phyloP scores from a whole-genome alignment of 148 eudicot genomes.

The Beta vulgaris region DNA sequence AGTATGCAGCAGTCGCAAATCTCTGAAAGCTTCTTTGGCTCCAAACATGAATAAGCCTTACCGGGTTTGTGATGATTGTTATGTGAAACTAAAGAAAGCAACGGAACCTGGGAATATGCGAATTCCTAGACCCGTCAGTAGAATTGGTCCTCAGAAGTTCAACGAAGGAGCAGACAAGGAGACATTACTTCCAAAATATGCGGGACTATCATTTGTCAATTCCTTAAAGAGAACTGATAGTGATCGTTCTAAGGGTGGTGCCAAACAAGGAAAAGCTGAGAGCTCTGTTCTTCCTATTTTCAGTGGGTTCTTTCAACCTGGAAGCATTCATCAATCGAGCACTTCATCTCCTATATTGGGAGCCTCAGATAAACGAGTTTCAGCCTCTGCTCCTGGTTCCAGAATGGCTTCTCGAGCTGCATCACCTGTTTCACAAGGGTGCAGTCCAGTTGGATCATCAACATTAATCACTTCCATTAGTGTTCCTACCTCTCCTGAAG shows the following conservation, averaged over 20 bases:
- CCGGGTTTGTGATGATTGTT: slow-evolving; percentile 93
- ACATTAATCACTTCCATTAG: slow-evolving; percentile 28
- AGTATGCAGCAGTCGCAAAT: slow-evolving; percentile 70
- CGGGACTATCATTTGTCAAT: slow-evolving; percentile 46
- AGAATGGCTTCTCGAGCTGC: slow-evolving; percentile 59
- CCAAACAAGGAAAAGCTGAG: slow-evolving; percentile 38
- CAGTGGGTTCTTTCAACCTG: slow-evolving; percentile 40
- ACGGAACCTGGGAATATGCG: slow-evolving; percentile 40
- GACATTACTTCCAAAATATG: slow-evolving; percentile 33
- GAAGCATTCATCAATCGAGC: slow-evolving; percentile 36
- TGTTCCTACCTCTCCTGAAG: slow-evolving; percentile 41
- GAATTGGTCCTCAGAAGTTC: slow-evolving; percentile 34
- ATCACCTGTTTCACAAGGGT: slow-evolving; percentile 53
- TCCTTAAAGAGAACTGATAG: slow-evolving; percentile 45
- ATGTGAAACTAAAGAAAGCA: slow-evolving; percentile 58
- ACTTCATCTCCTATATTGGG: slow-evolving; percentile 38
- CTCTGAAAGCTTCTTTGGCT: slow-evolving; percentile 81
- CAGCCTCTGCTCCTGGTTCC: slow-evolving; percentile 64
- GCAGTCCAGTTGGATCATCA: slow-evolving; percentile 37
- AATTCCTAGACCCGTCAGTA: slow-evolving; percentile 52
- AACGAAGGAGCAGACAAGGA: slow-evolving; percentile 54
- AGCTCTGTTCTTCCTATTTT: slow-evolving; percentile 32
- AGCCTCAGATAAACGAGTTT: slow-evolving; percentile 36
- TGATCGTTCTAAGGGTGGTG: slow-evolving; percentile 33
- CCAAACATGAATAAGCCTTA: slow-evolving; percentile 74